These are phyloP conservation scores for Trichoderma koningiopsis DNA, from an alignment of 2,329 filamentous ascomycete genomes.

Conservation along the genomic window DNA sequence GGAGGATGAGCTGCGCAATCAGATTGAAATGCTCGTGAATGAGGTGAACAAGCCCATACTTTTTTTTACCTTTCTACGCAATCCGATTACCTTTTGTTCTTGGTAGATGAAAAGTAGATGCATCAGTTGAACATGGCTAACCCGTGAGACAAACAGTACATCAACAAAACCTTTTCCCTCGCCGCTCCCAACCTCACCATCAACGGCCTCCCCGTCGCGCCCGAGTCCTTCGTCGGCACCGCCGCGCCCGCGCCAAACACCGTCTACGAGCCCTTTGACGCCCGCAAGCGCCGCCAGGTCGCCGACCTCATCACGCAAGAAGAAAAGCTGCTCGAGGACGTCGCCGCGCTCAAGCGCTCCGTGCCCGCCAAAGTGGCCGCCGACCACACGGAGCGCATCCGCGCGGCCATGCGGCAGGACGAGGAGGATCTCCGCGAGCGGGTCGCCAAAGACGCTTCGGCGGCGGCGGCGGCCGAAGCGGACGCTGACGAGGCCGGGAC, in stretches of 20 bases:
- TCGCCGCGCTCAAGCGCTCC: conserved; percentile 60
- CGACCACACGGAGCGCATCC: conserved; percentile 45
- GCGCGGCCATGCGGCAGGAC: conserved; percentile 48
- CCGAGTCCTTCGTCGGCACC: conserved; percentile 42
- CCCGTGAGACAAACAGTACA: conserved; percentile 52
- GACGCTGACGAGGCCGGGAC: neutral
- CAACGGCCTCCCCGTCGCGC: conserved; percentile 58
- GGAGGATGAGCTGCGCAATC: conserved; percentile 59
- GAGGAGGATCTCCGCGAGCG: conserved; percentile 46
- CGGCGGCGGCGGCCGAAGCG: conserved; percentile 19
- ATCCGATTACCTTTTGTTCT: neutral
- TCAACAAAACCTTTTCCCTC: conserved; percentile 60
- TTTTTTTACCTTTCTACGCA: no score
- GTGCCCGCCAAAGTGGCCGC: conserved; percentile 51
- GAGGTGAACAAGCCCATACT: conserved; percentile 46
- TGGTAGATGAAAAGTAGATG: neutral
- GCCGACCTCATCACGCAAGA: conserved; percentile 64
- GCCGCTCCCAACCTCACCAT: conserved; percentile 63
- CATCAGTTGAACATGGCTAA: neutral
- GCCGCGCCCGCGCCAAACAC: conserved; percentile 31
- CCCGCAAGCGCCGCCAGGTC: conserved; percentile 59
- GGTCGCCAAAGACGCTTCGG: conserved; percentile 27
- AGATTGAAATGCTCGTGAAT: conserved; percentile 62
- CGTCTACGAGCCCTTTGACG: conserved; percentile 62
- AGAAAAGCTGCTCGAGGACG: conserved; percentile 65